phyloP scores from a whole-genome alignment of 2,329 filamentous ascomycete species.

The Fusarium xyrophilum region DNA sequence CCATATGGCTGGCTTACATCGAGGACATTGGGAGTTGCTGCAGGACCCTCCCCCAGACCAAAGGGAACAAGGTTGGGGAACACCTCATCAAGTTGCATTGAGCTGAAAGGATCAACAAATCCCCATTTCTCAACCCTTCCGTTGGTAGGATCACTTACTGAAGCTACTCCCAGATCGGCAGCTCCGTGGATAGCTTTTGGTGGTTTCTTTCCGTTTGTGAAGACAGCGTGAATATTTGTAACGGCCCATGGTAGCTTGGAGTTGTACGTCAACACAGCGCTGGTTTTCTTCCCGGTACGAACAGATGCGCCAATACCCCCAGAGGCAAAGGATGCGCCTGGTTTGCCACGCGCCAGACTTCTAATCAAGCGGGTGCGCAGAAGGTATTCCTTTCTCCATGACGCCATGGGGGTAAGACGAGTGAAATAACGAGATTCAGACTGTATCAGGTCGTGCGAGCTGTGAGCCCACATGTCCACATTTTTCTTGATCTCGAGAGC shows the following conservation, averaged over 20 bases:
- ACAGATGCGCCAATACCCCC: slow-evolving; percentile 59
- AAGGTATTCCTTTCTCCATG: slow-evolving; percentile 96
- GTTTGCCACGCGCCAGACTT: slow-evolving; percentile 82
- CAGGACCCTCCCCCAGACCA: slow-evolving; percentile 79
- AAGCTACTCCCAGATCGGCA: slow-evolving; percentile 78
- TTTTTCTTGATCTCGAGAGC: slow-evolving; percentile 46
- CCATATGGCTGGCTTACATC: slow-evolving; percentile 88
- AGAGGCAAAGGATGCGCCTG: slow-evolving; percentile 62
- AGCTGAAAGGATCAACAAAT: slow-evolving; percentile 74
- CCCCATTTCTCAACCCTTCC: slow-evolving; percentile 86
- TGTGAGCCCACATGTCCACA: slow-evolving; percentile 51
- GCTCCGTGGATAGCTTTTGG: slow-evolving; percentile 85
- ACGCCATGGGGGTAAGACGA: slow-evolving; percentile 81
- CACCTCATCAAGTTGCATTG: slow-evolving; percentile 79
- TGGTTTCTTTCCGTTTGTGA: slow-evolving; percentile 73
- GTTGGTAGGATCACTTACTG: slow-evolving; percentile 77
- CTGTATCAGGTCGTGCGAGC: slow-evolving; percentile 62
- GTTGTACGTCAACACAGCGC: slow-evolving; percentile 82
- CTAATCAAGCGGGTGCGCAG: slow-evolving; percentile 83
- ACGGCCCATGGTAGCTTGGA: slow-evolving; percentile 82
- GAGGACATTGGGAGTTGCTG: slow-evolving; percentile 84
- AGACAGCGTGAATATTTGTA: slow-evolving; percentile 80
- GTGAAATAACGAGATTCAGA: slow-evolving; percentile 82
- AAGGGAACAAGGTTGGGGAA: slow-evolving; percentile 76
- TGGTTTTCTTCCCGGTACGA: slow-evolving; percentile 69